These are phyloP conservation scores for Mycena galopus DNA, from an alignment of 768 basidiomycete genomes.

Conservation along the genomic window DNA sequence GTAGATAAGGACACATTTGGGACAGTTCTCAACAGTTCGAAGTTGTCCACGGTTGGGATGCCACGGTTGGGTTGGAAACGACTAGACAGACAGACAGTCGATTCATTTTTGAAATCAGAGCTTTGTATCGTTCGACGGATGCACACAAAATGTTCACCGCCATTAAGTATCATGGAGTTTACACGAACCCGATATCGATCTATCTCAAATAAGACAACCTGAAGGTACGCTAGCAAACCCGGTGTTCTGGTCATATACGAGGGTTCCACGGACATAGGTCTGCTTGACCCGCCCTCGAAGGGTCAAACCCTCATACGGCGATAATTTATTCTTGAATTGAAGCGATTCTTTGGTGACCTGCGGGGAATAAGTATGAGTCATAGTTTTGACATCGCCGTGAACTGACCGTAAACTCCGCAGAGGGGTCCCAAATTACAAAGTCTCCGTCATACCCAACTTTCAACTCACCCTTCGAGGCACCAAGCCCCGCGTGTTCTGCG, in stretches of 20 bases:
- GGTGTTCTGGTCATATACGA: constrained; percentile 67
- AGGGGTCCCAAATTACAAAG: constrained; percentile 86
- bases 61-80: constrained; percentile 7
- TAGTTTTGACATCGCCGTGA: constrained; percentile 43
- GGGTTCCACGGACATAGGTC: constrained; percentile 83
- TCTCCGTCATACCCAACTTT: constrained; percentile 86
- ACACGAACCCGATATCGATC: neutral
- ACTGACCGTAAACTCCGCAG: constrained; percentile 59
- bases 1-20: too few relatives aligned
- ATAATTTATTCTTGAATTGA: constrained; percentile 94
- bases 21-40: neutral
- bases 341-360: constrained; percentile 82
- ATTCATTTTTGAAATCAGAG: neutral
- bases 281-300: constrained; percentile 80
- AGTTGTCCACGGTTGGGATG: neutral
- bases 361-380: neutral
- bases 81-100: neutral
- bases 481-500: constrained; percentile 85
- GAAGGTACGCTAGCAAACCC: constrained; percentile 31
- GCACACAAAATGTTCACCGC: neutral
- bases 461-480: constrained; percentile 77
- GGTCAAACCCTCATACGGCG: constrained; percentile 85
- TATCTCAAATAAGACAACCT: constrained; percentile 28
- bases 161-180: neutral
- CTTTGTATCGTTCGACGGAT: too few relatives aligned